Conservation (phyloP, 208 protist species). For the Endotrypanum monterogeii region DNA sequence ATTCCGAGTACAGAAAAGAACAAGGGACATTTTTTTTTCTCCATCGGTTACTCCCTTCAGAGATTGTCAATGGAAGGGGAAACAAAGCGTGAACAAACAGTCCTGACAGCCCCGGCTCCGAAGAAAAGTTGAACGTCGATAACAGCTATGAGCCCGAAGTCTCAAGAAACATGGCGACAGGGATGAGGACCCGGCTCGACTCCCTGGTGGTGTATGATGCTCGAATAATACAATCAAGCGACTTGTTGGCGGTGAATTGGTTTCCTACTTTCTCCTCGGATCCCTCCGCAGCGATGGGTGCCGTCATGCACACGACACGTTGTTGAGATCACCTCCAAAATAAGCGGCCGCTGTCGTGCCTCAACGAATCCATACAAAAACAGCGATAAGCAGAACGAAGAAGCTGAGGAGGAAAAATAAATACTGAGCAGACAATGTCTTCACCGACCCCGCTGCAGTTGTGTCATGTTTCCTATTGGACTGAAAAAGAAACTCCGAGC, state of each 20-base stretch:
- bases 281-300: neutral
- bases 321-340: neutral
- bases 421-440: slow-evolving; percentile 2
- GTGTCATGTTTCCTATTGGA: neutral
- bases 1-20: neutral
- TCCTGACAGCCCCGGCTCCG: neutral
- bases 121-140: neutral
- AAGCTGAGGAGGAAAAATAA: neutral
- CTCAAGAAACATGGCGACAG: neutral
- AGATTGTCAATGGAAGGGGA: neutral
- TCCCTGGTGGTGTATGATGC: neutral
- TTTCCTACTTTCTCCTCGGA: neutral
- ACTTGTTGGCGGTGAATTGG: neutral
- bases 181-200: neutral
- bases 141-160: neutral
- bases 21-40: neutral
- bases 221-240: no score
- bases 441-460: neutral
- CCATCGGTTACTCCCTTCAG: neutral
- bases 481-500: neutral
- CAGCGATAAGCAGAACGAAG: neutral
- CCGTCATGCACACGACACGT: neutral
- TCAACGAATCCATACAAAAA: slow-evolving; percentile 7
- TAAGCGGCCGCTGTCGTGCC: neutral
- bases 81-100: neutral